Percentiles rank a stretch among this genome's conserved stretches.
Evolutionary conservation across 2,329 filamentous ascomycete species (phyloP).

Genomic region (Verticillium tricorpus): DNA sequence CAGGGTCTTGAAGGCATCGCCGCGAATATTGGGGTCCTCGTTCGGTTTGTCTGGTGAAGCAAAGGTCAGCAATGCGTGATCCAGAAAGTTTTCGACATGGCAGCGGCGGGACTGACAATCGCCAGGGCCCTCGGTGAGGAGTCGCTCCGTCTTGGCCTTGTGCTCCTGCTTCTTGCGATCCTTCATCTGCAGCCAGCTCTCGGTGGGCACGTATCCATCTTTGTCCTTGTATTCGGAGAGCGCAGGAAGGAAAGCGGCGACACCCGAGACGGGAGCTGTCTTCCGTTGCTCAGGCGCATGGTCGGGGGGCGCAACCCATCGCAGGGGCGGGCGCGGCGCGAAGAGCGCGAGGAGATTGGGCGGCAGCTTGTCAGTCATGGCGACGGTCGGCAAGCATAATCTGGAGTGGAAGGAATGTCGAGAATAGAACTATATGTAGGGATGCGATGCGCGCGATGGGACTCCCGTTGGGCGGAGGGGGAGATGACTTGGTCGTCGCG

Average conservation of each 20-base stretch:
- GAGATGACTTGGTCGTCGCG: background rate
- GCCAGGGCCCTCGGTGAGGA: constrained; percentile 57
- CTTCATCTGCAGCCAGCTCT: constrained; percentile 87
- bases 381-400: background rate
- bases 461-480: background rate
- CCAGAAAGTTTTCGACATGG: too few species aligned
- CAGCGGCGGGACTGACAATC: constrained; percentile 32
- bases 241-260: constrained; percentile 70
- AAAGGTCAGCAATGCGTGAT: background rate
- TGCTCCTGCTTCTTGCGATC: constrained; percentile 82
- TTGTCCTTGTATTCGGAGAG: constrained; percentile 74
- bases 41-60: constrained; percentile 64
- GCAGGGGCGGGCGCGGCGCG: constrained; percentile 85
- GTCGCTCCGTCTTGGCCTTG: constrained; percentile 59
- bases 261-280: constrained; percentile 66
- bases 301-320: constrained; percentile 82
- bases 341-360: constrained; percentile 91
- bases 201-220: constrained; percentile 73
- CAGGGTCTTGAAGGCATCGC: constrained; percentile 91
- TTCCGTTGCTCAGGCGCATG: constrained; percentile 76
- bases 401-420: background rate
- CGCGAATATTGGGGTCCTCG: constrained; percentile 83
- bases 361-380: constrained; percentile 95
- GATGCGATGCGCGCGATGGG: background rate
- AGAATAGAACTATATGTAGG: background rate